Base-by-base conservation (phyloP, 2,329 filamentous ascomycete species). In the Kalaharituber pfeilii region DNA sequence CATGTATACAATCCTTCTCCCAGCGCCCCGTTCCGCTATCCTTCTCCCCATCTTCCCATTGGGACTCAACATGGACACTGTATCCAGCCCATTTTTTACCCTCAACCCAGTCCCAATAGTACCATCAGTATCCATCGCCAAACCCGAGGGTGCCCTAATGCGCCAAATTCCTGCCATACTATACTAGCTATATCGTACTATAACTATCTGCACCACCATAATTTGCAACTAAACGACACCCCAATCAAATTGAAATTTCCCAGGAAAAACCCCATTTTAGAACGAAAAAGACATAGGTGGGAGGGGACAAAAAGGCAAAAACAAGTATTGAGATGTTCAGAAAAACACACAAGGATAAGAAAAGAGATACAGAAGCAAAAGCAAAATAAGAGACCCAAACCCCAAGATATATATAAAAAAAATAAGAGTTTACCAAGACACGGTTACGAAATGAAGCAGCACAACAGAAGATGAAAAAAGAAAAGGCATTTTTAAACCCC, bases 251-350 rank as follows among this genome's bases (percentile, higher is more conserved):
- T 9, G n/a, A 36, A n/a, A 36, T 18, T 53, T 24, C 24, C 36
- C 51, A 53, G 29, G 29, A 45, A 50, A 55, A 50, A 30, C 22
- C 11, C 18, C n/a, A 9, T 45, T 26, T 33, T 8, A 20, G 52
- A 53, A 47, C 45, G 11, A 18, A 53, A 42, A 18, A 49, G 30
- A 26, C 8, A 56, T 51, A 54, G 25, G 30, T 53, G 50, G 56
- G 44, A 52, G 44, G 44, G 13, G n/a, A 52, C n/a, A 25, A 44
- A 13, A 52, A 52, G 13, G 25, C 39, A 44, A 44, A 52, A 44
- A 52, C 22, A 33, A 51, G 51, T n/a, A n/a, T n/a, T n/a, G n/a
- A n/a, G n/a, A n/a, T n/a, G n/a, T n/a, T n/a, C n/a, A 51, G 45
- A 51, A 28, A 55, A 29, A n/a, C 24, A 52, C 24, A 15, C 22